phyloP scores from a whole-genome alignment of 129 eudicot genomes.

The Artemisia annua region DNA sequence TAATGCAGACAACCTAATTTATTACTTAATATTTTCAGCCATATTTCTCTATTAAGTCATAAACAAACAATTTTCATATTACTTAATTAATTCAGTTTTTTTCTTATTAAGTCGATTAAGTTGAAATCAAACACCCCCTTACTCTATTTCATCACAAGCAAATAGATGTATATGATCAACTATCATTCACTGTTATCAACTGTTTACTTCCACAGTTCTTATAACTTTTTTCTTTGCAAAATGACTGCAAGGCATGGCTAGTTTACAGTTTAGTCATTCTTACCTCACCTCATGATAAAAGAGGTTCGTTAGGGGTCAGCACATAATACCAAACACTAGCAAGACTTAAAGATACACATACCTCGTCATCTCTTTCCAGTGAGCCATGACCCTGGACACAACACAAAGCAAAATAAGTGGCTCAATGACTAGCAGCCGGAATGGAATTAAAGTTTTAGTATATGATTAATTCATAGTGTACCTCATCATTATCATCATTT shows the following conservation, averaged over 20 bases:
- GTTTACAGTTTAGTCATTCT: no score
- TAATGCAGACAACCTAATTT: no score
- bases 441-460: no score
- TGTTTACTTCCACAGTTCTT: neutral
- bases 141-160: neutral
- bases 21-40: no score
- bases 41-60: no score
- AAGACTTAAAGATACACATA: constrained; percentile 30
- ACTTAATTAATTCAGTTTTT: no score
- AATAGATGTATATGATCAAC: neutral
- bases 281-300: no score
- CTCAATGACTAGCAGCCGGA: neutral
- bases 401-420: neutral
- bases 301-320: no score
- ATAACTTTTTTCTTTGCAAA: neutral
- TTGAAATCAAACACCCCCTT: no score
- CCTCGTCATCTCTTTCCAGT: constrained; percentile 92
- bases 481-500: constrained; percentile 92
- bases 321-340: constrained; percentile 7
- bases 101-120: no score
- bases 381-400: constrained; percentile 81
- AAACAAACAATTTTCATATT: no score
- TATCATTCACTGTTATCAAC: neutral
- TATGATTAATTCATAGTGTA: constrained; percentile 20
- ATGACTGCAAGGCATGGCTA: neutral